Base-by-base conservation (phyloP, 2,329 filamentous ascomycete species). In the Penicillium sp. region DNA sequence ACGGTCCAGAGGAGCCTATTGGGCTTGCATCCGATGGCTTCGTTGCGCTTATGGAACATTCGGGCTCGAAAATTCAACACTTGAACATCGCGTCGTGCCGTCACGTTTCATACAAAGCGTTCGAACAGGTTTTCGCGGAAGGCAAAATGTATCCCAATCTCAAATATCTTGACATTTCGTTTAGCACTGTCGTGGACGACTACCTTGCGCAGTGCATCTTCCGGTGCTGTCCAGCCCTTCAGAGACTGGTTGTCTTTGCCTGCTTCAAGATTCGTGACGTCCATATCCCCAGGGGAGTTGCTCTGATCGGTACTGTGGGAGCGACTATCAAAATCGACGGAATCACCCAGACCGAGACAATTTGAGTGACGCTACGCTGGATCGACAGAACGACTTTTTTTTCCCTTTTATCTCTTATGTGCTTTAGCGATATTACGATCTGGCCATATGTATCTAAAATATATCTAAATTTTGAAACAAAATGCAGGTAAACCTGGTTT, bases 51-150 rank as follows among this genome's bases (percentile, higher is more conserved):
- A 96, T 97, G 90, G 77, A 79, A 0, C 93, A 97, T 70, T 96
- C 92, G 0, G 90, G 90, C 4, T 70, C 76, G 1, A 79, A 76
- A 12, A 75, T 97, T 2, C 81, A 82, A 58, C 78, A 83, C 41
- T 79, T 97, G 35, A 90, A 96, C 68, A 79, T 97, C n/a, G 85
- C 90, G 15, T 90, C 89, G 0, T 96, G 91, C 70, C 88, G 93
- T 3, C 89, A 96, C 71, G 93, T 97, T 61, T 83, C 85, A 1
- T 80, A 83, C 35, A 77, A 83, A 17, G 86, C 90, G 0, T 92
- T 96, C 58, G 86, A 90, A 61, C 82, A 87, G 10, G 87, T 89
- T 0, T 97, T 97, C 68, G 79, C 82, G 53, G 74, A 77, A 9
- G 81, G 80, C 25, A 83, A 82, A 44, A 69, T 63, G 23, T 97